Base-by-base conservation (phyloP, 106 monocot species). In the Dendrobium chrysotoxum region DNA sequence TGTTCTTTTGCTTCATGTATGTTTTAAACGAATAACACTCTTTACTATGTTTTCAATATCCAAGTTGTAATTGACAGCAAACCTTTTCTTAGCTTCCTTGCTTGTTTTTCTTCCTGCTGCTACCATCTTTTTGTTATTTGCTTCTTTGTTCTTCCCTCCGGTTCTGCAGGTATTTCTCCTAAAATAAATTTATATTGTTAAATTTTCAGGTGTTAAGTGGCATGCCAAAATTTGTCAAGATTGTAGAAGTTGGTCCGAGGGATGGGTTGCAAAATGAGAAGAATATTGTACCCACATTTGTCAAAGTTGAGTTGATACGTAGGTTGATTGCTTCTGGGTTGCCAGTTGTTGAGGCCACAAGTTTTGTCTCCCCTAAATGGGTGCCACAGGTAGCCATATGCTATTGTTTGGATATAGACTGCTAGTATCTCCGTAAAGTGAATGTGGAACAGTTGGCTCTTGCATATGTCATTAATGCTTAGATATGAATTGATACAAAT, bases 361-460 rank as follows among this genome's bases (percentile, higher is more conserved):
- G 97, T 88, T 98, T 98, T 89, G 97, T 98, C 73, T 98, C 97
- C 28, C 97, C 97, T 79, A 98, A 94, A 86, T 94, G 97, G 97
- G 92, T 98, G 20, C 92, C 91, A 78, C 94, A 97, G 92, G 96
- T 94, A 83, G 31, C n/a, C 23, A 50, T 79, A 5, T 75, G 11
- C 18, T 38, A 7, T 40, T n/a, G 11, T 46, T 46, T 76, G 8
- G 28, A 47, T 28, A 28, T 47, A n/a, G 76, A 26, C 28, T 25
- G 26, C 13, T 28, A 50, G 26, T 28, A 50, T 76, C 26, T 76
- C 12, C 28, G 47, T 40, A 50, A 25, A 12, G 28, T 35, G 3
- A 3, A 70, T 35, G 13, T 28, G 35, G 68, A 70, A 35, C 15
- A 65, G 6, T 35, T 70, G 35, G 35, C 17, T 70, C 35, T 70